Conservation (phyloP, 768 basidiomycete species). For the Kwoniella sp. region DNA sequence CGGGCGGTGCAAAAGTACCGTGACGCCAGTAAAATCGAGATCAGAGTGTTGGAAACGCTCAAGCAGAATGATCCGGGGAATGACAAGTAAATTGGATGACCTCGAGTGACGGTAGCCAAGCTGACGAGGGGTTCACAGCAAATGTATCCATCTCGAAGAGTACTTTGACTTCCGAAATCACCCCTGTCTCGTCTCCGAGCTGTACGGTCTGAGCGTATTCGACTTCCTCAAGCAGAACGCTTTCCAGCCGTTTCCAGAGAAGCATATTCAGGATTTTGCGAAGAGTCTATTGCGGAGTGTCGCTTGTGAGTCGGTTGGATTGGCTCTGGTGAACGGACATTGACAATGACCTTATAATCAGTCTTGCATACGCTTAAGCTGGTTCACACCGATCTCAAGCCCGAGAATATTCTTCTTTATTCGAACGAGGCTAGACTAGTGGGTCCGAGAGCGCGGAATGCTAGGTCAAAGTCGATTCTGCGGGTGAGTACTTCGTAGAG, state of each 20-base stretch:
- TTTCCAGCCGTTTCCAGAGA: conserved; percentile 91
- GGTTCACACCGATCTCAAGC: conserved; percentile 97
- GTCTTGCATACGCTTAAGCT: conserved; percentile 86
- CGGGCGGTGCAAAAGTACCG: conserved; percentile 97
- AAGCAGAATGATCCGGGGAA: conserved; percentile 84
- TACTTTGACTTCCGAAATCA: conserved; percentile 98
- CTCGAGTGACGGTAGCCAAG: neutral
- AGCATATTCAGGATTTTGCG: conserved; percentile 94
- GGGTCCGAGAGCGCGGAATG: conserved; percentile 50
- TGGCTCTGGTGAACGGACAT: neutral
- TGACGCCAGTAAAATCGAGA: conserved; percentile 96
- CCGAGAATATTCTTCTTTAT: conserved; percentile 95
- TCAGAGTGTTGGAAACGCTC: conserved; percentile 86
- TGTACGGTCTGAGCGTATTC: conserved; percentile 95
- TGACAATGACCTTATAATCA: conserved; percentile 47
- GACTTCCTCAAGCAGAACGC: conserved; percentile 98
- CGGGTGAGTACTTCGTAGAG: conserved; percentile 23
- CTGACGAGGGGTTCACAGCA: conserved; percentile 56
- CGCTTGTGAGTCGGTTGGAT: conserved; percentile 68
- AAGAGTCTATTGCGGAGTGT: conserved; percentile 85
- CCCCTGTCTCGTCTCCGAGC: conserved; percentile 91
- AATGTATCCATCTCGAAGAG: conserved; percentile 92
- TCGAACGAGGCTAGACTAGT: conserved; percentile 61
- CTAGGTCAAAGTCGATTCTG: conserved; percentile 71
- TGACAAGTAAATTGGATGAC: conserved; percentile 64